Evolutionary conservation across 768 basidiomycete species (phyloP), one percentile per base, ranked within the genome.

Genomic region (Trametopsis cervina): DNA sequence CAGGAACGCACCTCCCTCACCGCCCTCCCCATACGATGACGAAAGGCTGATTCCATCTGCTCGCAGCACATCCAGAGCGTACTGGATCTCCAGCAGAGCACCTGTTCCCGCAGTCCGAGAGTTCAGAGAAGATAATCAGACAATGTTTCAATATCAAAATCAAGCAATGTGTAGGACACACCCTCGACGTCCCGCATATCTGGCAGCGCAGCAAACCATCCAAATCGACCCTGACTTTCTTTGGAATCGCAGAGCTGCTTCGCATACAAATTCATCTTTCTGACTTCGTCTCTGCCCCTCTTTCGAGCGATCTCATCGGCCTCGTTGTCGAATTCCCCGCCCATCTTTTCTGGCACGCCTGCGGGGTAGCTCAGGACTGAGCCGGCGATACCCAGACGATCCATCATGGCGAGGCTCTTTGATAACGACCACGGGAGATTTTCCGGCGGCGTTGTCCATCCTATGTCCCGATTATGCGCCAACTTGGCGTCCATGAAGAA

Each of bases 351-450:
- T 9, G 72, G 68, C 9, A 79, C 56, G n/a, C 63, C 64, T 5
- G 85, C 74, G 15, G 86, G 85, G 37, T 83, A 70, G 2, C 84
- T 86, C 18, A 88, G 74, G 37, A 89, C 73, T 18, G 84, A 76
- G 15, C 74, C 63, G 45, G 80, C 77, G 38, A 86, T 71, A 11
- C 68, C 67, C 42, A 78, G 68, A 7, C 63, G 60, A 51, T 86
- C 76, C 85, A 88, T 87, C 26, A 75, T 74, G 18, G 61, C 59
- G n/a, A 85, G 56, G 60, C 83, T 83, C 54, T 71, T 57, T 50
- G 76, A 68, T 15, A 77, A 75, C 13, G 60, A 67, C 86, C 85
- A 87, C 15, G 83, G 83, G 22, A 86, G 61, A 57, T 81, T 80
- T 54, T 74, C 84, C 29, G 66, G 53, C 0, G 85, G 83, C 1